These are phyloP conservation scores for Galerina sulciceps DNA, from an alignment of 768 basidiomycete genomes.

Conservation along the genomic window DNA sequence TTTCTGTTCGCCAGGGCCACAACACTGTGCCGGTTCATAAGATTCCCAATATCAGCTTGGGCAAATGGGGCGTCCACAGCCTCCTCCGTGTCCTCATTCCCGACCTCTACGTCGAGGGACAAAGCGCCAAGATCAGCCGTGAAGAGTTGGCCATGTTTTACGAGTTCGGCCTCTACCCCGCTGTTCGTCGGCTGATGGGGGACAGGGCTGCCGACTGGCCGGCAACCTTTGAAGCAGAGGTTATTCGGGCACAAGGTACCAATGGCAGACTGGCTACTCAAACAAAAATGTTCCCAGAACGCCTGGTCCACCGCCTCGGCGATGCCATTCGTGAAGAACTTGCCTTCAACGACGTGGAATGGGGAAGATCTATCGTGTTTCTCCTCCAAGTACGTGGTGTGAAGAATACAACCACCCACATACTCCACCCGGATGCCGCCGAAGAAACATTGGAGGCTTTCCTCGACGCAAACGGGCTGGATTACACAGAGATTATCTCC, in stretches of 20 bases:
- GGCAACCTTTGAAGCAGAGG: constrained; percentile 19
- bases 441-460: neutral
- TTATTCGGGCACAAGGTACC: constrained; percentile 20
- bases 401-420: constrained; percentile 25
- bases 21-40: constrained; percentile 20
- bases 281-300: constrained; percentile 19
- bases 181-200: constrained; percentile 11
- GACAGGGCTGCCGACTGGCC: constrained; percentile 27
- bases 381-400: constrained; percentile 32
- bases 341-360: neutral
- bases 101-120: constrained; percentile 14
- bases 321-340: constrained; percentile 17
- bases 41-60: constrained; percentile 33
- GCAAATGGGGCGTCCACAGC: constrained; percentile 18
- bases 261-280: constrained; percentile 20
- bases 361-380: constrained; percentile 26
- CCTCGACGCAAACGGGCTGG: neutral
- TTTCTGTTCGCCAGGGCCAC: neutral
- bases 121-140: constrained; percentile 2
- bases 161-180: constrained; percentile 27
- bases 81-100: constrained; percentile 31
- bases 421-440: neutral
- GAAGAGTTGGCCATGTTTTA: constrained; percentile 21
- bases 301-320: constrained; percentile 9
- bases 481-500: neutral